Evolutionary conservation across 192 early-diverging fungal genomes (phyloP).

Genomic region (Martensiomyces pterosporus): DNA sequence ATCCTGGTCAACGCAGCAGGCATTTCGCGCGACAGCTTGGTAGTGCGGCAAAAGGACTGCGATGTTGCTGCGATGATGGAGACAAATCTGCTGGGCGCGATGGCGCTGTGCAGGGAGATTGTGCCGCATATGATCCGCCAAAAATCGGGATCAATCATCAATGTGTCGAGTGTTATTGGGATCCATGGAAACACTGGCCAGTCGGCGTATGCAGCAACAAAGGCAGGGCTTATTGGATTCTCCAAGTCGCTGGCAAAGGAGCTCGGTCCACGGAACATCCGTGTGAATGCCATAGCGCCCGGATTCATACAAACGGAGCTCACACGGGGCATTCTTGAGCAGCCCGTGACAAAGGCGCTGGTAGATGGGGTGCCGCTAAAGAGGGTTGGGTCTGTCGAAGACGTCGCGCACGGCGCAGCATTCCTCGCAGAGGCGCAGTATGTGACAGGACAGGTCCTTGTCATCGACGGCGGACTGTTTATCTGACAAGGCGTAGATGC

Average conservation of each 20-base stretch:
- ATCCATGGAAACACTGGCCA: constrained; percentile 35
- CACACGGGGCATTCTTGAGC: constrained; percentile 7
- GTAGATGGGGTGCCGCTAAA: constrained; percentile 23
- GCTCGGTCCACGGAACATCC: constrained; percentile 61
- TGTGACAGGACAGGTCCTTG: constrained; percentile 41
- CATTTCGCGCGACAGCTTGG: constrained; percentile 55
- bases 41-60: constrained; percentile 40
- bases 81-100: constrained; percentile 70
- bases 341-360: constrained; percentile 13
- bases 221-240: constrained; percentile 82
- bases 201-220: constrained; percentile 76
- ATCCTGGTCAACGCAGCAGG: constrained; percentile 43
- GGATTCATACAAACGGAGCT: constrained; percentile 77
- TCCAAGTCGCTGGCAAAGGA: constrained; percentile 82
- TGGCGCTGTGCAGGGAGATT: constrained; percentile 53
- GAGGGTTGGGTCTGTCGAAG: constrained; percentile 13
- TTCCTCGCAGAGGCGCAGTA: constrained; percentile 35
- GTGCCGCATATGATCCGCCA: constrained; percentile 6
- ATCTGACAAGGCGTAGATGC: too few relatives aligned
- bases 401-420: constrained; percentile 33
- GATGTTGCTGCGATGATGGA: constrained; percentile 58
- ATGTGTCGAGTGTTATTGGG: constrained; percentile 80
- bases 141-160: constrained; percentile 66
- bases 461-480: constrained; percentile 41
- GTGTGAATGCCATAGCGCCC: constrained; percentile 81